Base-by-base conservation (phyloP, 2,329 filamentous ascomycete genomes). In the Nakataea oryzae region DNA sequence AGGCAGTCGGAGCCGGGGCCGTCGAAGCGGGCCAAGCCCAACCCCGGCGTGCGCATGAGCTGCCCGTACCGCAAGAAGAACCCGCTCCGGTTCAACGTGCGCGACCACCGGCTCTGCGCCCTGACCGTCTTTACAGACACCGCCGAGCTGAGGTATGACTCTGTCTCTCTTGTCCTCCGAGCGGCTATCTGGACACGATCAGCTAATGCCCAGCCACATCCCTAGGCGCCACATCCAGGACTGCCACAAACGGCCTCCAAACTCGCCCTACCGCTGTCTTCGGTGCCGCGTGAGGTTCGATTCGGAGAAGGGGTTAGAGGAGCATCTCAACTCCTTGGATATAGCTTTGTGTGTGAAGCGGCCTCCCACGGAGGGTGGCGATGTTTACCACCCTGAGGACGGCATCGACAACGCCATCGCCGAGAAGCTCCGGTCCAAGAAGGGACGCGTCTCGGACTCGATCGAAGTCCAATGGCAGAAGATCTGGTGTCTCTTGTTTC, bases 401-500 rank as follows among this genome's bases (percentile, higher is more conserved):
- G 62, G 62, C 29, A 63, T 63, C 34, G 60, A 63, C 54, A 29
- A 59, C 21, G 57, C 32, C 7, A 57, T 30, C 9, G 60, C 61
- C 17, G 58, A 59, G 21, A 59, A 60, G 24, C 60, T 63, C 27
- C 57, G 57, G 6, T 59, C 29, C 24, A 63, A 63, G 34, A 63
- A 62, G 54, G 62, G 62, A 1, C 47, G 62, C 0, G 60, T 62
- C 1, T 57, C 56, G 21, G 62, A 63, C 30, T 56, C 62, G 41
- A 57, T 62, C 12, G 63, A 62, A 21, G 60, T 62, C 12, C 63
- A 64, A 29, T 62, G 63, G 63, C 57, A 62, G 27, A 64, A 64
- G 58, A 64, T 64, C 54, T 64, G 63, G 63, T 54, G 60, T 13
- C 29, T 64, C 6, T 24, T 64, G 11, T 64, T 64, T 32, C 63